Conservation (phyloP, 2,329 filamentous ascomycete species). For the Colletotrichum sp. region DNA sequence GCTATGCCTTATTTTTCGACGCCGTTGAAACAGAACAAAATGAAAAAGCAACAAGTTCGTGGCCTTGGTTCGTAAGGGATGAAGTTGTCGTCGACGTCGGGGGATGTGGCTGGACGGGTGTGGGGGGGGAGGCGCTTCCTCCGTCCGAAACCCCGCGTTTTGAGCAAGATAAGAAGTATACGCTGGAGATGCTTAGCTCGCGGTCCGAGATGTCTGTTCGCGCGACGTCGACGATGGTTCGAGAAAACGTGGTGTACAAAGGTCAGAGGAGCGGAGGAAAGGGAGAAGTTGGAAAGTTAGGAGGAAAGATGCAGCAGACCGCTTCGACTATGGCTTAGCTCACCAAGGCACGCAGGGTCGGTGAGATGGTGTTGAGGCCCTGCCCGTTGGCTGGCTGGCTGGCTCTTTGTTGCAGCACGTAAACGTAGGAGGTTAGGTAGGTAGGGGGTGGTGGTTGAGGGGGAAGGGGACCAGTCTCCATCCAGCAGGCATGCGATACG, state of each 20-base stretch:
- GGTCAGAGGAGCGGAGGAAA: not conserved
- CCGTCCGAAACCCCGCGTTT: conserved; percentile 22
- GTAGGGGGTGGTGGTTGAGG: not conserved
- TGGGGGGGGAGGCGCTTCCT: conserved; percentile 15
- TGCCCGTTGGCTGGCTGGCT: conserved; percentile 11
- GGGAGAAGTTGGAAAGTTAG: not conserved
- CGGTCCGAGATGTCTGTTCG: conserved; percentile 21
- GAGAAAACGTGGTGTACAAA: not conserved
- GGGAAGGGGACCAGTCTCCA: not conserved
- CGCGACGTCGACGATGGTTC: conserved; percentile 1
- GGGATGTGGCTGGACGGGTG: conserved; percentile 8
- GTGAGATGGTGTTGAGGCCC: conserved; percentile 20
- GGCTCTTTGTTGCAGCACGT: conserved; percentile 10
- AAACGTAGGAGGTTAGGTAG: not conserved
- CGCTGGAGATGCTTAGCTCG: conserved; percentile 13
- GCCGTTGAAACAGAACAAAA: not conserved
- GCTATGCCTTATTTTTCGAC: not conserved
- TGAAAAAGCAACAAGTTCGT: not conserved
- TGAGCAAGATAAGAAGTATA: conserved; percentile 15
- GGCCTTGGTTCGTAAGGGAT: not conserved
- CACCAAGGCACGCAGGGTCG: conserved; percentile 18
- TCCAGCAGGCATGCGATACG: conserved; percentile 7
- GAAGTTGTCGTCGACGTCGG: not conserved
- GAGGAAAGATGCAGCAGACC: conserved; percentile 5
- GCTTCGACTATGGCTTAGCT: conserved; percentile 15